Evolutionary conservation across 768 basidiomycete genomes (phyloP).

Genomic region (Mrakia frigida): DNA sequence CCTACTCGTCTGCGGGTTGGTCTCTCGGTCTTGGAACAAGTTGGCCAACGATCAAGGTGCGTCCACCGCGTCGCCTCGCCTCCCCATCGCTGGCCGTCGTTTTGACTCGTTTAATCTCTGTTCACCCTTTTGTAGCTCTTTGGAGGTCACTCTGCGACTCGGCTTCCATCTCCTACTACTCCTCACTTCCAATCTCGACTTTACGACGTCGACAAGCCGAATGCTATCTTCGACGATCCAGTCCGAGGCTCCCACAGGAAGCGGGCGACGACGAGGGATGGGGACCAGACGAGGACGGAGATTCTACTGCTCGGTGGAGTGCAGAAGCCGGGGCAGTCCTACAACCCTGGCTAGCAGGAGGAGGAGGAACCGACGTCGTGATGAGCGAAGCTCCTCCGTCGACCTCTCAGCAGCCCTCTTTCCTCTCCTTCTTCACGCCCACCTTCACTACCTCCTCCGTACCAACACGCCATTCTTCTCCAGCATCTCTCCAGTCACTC

Average conservation of each 20-base stretch:
- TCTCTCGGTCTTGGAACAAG: neutral
- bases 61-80: neutral
- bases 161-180: neutral
- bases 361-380: neutral
- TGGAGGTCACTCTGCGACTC: slow-evolving; percentile 2
- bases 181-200: neutral
- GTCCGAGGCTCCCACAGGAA: neutral
- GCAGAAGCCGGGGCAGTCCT: neutral
- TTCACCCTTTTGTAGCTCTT: neutral
- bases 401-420: neutral
- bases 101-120: no score
- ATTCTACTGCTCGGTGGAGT: neutral
- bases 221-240: neutral
- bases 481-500: neutral
- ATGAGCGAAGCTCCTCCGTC: neutral
- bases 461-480: neutral
- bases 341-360: neutral
- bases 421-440: neutral
- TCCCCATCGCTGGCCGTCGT: neutral
- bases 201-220: neutral
- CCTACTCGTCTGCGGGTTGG: neutral
- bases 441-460: neutral
- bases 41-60: neutral
- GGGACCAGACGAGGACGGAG: neutral
- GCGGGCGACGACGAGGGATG: slow-evolving; percentile 12